phyloP scores from a whole-genome alignment of 352 stramenopile species.

The Peronospora farinosa region DNA sequence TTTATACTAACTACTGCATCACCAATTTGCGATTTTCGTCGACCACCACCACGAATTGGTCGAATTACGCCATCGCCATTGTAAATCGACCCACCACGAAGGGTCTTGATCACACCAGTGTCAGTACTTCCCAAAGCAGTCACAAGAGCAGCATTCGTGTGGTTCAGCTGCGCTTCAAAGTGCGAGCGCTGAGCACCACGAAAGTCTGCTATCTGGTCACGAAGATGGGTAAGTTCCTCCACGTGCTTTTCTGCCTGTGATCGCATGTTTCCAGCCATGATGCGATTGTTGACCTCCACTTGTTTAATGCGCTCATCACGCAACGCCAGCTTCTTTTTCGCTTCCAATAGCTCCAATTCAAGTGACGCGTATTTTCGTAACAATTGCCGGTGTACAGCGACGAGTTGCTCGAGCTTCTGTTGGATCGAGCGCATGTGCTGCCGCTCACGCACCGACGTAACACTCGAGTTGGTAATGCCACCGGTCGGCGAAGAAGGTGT shows the following conservation, averaged over 20 bases:
- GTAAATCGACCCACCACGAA: constrained; percentile 63
- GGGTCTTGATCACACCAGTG: constrained; percentile 52
- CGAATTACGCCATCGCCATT: constrained; percentile 58
- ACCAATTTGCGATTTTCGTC: constrained; percentile 46
- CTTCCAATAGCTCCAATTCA: constrained; percentile 82
- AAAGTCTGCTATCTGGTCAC: constrained; percentile 82
- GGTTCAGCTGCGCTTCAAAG: constrained; percentile 62
- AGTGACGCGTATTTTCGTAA: constrained; percentile 87
- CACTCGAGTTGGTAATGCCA: constrained; percentile 26
- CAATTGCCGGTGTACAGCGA: constrained; percentile 85
- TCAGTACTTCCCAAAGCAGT: constrained; percentile 23
- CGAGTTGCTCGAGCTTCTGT: constrained; percentile 87
- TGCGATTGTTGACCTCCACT: constrained; percentile 83
- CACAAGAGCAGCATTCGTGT: constrained; percentile 31
- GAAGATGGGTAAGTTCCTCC: constrained; percentile 79
- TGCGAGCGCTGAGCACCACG: constrained; percentile 69
- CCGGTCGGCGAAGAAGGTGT: constrained; percentile 27
- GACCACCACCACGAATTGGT: constrained; percentile 62
- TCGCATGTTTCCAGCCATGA: constrained; percentile 86
- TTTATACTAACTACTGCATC: constrained; percentile 17
- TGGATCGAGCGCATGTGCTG: constrained; percentile 87
- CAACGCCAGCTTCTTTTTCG: constrained; percentile 84
- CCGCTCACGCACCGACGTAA: constrained; percentile 71
- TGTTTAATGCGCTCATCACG: constrained; percentile 88
- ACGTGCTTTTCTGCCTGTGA: constrained; percentile 85